Evolutionary conservation across 1,139 yeast genomes (phyloP), one percentile per base, ranked within the genome.

Genomic region (Diutina scorzettiae): DNA sequence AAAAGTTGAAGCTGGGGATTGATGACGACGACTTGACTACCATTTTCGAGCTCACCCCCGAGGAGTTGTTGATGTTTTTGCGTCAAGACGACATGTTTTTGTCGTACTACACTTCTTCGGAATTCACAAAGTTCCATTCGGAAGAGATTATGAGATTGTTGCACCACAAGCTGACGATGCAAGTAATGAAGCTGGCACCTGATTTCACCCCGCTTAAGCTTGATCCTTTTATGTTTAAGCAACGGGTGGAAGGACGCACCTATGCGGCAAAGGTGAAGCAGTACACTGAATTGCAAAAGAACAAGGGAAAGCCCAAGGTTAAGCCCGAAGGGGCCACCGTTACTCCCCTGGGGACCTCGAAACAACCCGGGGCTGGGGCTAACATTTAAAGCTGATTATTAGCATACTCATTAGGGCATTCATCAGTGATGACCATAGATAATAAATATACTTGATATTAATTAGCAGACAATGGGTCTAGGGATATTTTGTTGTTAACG

Each of bases 1-100:
- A 34, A n/a, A 34, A 34, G n/a, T 7, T 34, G 12, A 34, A 34
- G 25, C 39, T 34, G 39, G 39, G 39, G 18, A n/a, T 34, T n/a
- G 12, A 34, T 14, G 39, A 34, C 23, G 25, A 34, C 2, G 39
- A 34, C 12, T 20, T 34, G 25, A 34, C 29, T 4, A 34, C 39
- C 19, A 23, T 34, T 23, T 20, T 34, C 20, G 39, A 34, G 14
- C 17, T 34, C 4, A 34, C 39, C 7, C 28, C 39, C 27, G 25
- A 34, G 3, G 39, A 34, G 14, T 34, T 34, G 28, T 23, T 34
- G n/a, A 34, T 34, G 39, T 34, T 34, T 12, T 34, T 34, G 20
- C 23, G 23, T 6, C 39, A 34, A 23, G 39, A 34, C 28, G 39
- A 34, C 11, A 17, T 34, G 17, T 34, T 34, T n/a, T 23, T 34